Evolutionary conservation across 495 filamentous ascomycete genomes (phyloP), one percentile per base, ranked within the genome.

Genomic region (Annulohypoxylon nitens): DNA sequence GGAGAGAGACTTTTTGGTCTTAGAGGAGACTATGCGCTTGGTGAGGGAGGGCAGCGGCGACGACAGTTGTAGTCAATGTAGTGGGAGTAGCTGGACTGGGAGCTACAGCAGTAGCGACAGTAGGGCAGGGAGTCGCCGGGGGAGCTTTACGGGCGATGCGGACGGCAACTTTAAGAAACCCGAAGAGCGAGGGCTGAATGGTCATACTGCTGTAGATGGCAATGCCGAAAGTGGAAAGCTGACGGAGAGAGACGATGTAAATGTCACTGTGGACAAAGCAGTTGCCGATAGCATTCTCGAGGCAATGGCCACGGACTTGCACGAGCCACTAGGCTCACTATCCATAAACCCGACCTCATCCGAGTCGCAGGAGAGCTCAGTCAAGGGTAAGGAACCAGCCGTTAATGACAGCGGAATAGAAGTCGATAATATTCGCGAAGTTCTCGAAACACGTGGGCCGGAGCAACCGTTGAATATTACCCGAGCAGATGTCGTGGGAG

Each of bases 1-100:
- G 75, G 96, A 99, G 86, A 81, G 93, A 79, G 95, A 98, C 83
- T 87, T 99, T 70, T 77, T 94, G 75, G 89, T 97, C 67, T 76
- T 99, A 41, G 94, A 97, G 82, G 94, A 97, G 87, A 93, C 93
- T 61, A 75, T 97, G 80, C 82, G 91, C 76, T 78, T 92, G 69
- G 93, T 87, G 7, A 79, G 80, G 39, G 82, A 86, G 61, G 86
- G 81, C 20, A 81, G 75, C 54, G 78, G 71, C 43, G 73, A 75
- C 43, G 61, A 57, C 16, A 67, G 47, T 25, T 74, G 71, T 53
- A 78, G 80, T 48, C 71, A 77, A 41, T 75, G 78, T 12, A 80
- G 76, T n/a, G 59, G 61, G 37, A 71, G 74, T 41, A 78, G 66
- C 43, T 76, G 72, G 65, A 87, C 78, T 68, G 77, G 74, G 75